A percentile compares a stretch with the other conserved stretches of the same genome.
These are phyloP conservation scores for Kodamaea restingae DNA, from an alignment of 805 yeast genomes.

Conservation along the genomic window DNA sequence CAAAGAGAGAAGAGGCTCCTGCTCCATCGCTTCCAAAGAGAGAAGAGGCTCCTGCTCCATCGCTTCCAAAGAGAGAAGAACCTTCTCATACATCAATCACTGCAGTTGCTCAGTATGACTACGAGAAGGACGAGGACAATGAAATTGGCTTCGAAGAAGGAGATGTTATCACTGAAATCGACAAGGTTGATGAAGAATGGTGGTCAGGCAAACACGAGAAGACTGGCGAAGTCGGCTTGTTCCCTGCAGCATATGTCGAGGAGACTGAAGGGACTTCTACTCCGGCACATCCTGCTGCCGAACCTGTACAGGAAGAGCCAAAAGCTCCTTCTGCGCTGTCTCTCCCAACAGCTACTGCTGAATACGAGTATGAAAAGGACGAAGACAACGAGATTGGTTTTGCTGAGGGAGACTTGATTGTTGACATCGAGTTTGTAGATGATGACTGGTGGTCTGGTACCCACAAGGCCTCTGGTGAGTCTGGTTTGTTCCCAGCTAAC, in stretches of 20 bases:
- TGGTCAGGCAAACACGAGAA: slow-evolving; percentile 43
- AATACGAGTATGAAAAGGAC: slow-evolving; percentile 79
- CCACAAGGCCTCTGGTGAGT: slow-evolving; percentile 58
- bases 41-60: slow-evolving; percentile 16
- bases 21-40: slow-evolving; percentile 8
- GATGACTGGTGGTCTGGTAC: slow-evolving; percentile 98
- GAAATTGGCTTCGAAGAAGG: slow-evolving; percentile 68
- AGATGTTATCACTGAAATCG: slow-evolving; percentile 61
- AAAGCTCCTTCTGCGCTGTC: slow-evolving; percentile 15
- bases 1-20: slow-evolving; percentile 18
- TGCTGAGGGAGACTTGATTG: slow-evolving; percentile 75
- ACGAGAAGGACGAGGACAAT: slow-evolving; percentile 70
- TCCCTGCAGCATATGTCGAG: slow-evolving; percentile 53
- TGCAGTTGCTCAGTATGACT: slow-evolving; percentile 83
- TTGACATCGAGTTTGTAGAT: slow-evolving; percentile 82
- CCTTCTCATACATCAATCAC: slow-evolving; percentile 15
- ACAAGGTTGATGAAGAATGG: slow-evolving; percentile 74
- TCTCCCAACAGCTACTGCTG: slow-evolving; percentile 53
- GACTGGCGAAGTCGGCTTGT: slow-evolving; percentile 49
- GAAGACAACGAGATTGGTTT: slow-evolving; percentile 91
- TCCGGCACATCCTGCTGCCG: slow-evolving; percentile 5
- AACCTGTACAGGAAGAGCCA: slow-evolving; percentile 11
- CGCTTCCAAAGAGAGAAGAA: slow-evolving; percentile 16
- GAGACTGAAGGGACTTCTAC: slow-evolving; percentile 21
- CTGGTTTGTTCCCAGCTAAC: slow-evolving; percentile 88